These are phyloP conservation scores for Ascochyta lentis DNA, from an alignment of 2,329 filamentous ascomycete species.

Conservation along the genomic window DNA sequence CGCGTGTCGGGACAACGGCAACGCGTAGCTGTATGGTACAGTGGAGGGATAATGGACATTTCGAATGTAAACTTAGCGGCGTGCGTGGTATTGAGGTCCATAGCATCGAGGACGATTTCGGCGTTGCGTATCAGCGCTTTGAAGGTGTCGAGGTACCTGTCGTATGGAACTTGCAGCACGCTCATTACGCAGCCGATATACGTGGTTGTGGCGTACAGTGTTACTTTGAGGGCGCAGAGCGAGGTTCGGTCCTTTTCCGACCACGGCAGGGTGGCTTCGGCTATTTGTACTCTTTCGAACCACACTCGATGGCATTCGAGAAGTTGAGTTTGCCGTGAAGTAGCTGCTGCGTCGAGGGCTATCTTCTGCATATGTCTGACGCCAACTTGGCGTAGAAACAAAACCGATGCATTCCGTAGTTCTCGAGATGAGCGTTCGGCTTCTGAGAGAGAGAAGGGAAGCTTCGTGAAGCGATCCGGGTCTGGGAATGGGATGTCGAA, in stretches of 20 bases:
- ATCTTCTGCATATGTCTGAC: neutral
- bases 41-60: conserved; percentile 15
- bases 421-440: conserved; percentile 27
- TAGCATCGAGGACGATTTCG: conserved; percentile 26
- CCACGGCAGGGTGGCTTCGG: conserved; percentile 6
- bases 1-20: conserved; percentile 29
- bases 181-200: conserved; percentile 20
- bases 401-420: conserved; percentile 29
- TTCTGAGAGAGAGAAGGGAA: conserved; percentile 17
- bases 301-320: conserved; percentile 27
- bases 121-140: conserved; percentile 26
- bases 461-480: neutral
- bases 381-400: conserved; percentile 18
- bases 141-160: conserved; percentile 26
- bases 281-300: conserved; percentile 10
- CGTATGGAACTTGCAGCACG: conserved; percentile 17
- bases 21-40: conserved; percentile 17
- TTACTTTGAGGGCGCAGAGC: conserved; percentile 24
- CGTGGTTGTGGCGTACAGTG: conserved; percentile 18
- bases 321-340: conserved; percentile 15
- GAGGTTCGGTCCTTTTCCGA: conserved; percentile 21
- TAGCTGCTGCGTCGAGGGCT: conserved; percentile 5
- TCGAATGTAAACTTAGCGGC: conserved; percentile 25
- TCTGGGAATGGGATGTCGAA: conserved; percentile 11
- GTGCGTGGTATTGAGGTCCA: conserved; percentile 1